phyloP scores from a whole-genome alignment of 371 early-diverging fungal genomes.

The Mortierella sp. region DNA sequence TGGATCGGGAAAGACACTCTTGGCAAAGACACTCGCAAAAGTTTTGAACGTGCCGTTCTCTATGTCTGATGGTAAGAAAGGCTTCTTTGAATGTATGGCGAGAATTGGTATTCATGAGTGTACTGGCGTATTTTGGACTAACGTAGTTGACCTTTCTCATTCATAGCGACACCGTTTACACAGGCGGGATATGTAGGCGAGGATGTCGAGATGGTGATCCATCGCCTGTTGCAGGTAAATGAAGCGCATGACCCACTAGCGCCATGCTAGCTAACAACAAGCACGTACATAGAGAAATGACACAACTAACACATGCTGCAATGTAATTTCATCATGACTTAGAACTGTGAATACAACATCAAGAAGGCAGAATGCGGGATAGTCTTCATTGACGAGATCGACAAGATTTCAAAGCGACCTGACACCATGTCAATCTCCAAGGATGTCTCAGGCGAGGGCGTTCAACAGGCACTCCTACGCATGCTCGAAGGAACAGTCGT shows the following conservation, averaged over 20 bases:
- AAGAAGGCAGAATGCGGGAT: constrained; percentile 90
- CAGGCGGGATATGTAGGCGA: constrained; percentile 96
- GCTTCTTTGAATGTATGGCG: background rate
- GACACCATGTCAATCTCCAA: constrained; percentile 83
- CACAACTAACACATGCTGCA: background rate
- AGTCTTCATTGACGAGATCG: constrained; percentile 95
- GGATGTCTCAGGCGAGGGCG: constrained; percentile 95
- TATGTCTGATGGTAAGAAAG: constrained; percentile 80
- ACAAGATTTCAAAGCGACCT: constrained; percentile 86
- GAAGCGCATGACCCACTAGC: background rate
- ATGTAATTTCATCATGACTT: background rate
- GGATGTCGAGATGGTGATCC: constrained; percentile 92
- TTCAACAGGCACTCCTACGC: constrained; percentile 90
- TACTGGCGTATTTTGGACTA: background rate
- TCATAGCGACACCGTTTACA: constrained; percentile 85
- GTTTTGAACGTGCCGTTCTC: constrained; percentile 92
- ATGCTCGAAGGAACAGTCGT: constrained; percentile 94
- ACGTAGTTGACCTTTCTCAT: background rate
- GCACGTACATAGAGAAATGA: background rate
- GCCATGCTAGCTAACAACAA: background rate
- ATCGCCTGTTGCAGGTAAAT: constrained; percentile 82
- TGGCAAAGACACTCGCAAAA: constrained; percentile 88
- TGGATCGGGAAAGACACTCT: constrained; percentile 86
- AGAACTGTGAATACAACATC: constrained; percentile 90
- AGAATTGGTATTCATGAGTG: background rate